Conservation (phyloP, 192 early-diverging fungal species). For the Gryganskiella cystojenkinii region DNA sequence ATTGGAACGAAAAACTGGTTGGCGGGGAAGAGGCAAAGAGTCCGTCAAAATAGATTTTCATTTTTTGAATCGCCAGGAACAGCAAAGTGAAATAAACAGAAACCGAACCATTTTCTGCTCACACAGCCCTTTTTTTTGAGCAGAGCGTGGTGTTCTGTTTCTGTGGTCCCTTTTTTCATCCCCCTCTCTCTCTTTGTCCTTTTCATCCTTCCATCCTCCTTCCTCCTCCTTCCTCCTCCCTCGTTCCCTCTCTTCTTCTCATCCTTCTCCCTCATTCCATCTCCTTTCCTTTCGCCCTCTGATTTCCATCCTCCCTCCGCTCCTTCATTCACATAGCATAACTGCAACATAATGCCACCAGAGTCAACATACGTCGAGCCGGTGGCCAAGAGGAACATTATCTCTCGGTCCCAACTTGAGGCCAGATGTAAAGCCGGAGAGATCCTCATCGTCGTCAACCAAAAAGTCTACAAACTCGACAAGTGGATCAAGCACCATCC, state of each 20-base stretch:
- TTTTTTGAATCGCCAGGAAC: too few species aligned
- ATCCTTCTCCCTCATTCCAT: neutral
- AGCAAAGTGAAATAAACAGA: too few species aligned
- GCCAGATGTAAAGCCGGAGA: slow-evolving; percentile 69
- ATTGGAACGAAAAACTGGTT: too few species aligned
- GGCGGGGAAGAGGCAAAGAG: too few species aligned
- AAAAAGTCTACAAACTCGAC: slow-evolving; percentile 92
- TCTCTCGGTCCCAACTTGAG: slow-evolving; percentile 37
- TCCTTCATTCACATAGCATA: neutral
- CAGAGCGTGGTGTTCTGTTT: too few species aligned
- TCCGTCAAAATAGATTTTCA: too few species aligned
- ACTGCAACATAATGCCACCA: slow-evolving; percentile 49
- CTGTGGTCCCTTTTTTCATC: neutral
- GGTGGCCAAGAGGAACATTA: slow-evolving; percentile 38
- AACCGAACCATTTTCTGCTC: too few species aligned
- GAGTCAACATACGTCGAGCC: slow-evolving; percentile 50
- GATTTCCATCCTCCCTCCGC: neutral
- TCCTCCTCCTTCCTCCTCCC: neutral
- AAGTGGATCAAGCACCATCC: slow-evolving; percentile 86
- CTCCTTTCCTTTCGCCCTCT: neutral
- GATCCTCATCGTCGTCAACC: slow-evolving; percentile 83
- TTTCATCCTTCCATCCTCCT: neutral
- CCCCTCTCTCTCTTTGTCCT: neutral
- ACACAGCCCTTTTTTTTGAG: too few species aligned
- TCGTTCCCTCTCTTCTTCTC: neutral